These are phyloP conservation scores for Monilinia vaccinii-corymbosi DNA, from an alignment of 2,329 filamentous ascomycete genomes.

Conservation along the genomic window DNA sequence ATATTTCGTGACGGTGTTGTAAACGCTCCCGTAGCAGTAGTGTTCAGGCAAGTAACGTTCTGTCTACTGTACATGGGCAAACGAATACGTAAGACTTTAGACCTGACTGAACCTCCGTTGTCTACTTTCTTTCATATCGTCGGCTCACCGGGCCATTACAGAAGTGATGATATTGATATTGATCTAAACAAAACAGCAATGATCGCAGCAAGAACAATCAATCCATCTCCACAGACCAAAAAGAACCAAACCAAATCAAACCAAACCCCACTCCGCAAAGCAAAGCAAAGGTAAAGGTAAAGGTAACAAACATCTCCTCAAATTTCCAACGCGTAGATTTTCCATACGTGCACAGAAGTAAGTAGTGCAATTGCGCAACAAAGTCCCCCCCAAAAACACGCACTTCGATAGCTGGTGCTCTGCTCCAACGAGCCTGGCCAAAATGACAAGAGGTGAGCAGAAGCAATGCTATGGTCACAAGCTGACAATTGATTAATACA, in stretches of 20 bases:
- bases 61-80: too few relatives aligned
- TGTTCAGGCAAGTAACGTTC: neutral
- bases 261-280: too few relatives aligned
- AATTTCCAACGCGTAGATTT: neutral
- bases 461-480: too few relatives aligned
- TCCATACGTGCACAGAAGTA: neutral
- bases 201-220: too few relatives aligned
- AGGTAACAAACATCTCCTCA: too few relatives aligned
- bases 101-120: neutral
- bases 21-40: neutral
- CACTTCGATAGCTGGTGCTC: too few relatives aligned
- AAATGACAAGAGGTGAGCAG: too few relatives aligned
- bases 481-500: too few relatives aligned
- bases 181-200: neutral
- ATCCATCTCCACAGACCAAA: too few relatives aligned
- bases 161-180: neutral
- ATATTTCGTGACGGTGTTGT: neutral
- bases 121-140: neutral
- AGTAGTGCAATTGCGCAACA: neutral
- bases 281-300: too few relatives aligned
- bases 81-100: too few relatives aligned
- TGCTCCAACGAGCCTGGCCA: neutral
- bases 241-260: too few relatives aligned
- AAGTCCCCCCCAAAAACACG: neutral
- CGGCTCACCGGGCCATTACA: neutral